These are phyloP conservation scores for Purpureocillium takamizusanense DNA, from an alignment of 2,329 filamentous ascomycete genomes.

Conservation along the genomic window DNA sequence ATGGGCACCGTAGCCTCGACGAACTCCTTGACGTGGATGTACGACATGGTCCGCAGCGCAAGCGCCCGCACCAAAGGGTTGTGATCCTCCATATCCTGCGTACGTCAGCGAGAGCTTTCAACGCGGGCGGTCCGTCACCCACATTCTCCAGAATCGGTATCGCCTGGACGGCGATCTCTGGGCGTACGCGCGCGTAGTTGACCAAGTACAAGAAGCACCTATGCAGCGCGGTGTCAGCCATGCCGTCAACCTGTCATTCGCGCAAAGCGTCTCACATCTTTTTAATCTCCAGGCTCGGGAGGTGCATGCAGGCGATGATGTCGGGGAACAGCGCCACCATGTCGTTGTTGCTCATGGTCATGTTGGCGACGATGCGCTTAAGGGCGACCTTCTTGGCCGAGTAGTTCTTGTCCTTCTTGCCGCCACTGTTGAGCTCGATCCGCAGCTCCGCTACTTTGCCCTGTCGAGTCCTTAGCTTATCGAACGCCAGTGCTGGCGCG, in stretches of 20 bases:
- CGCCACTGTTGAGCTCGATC: constrained; percentile 83
- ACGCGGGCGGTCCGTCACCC: constrained; percentile 15
- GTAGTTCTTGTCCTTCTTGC: constrained; percentile 98
- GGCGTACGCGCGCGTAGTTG: constrained; percentile 91
- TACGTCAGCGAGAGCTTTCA: constrained; percentile 8
- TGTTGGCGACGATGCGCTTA: constrained; percentile 99
- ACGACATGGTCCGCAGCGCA: constrained; percentile 90
- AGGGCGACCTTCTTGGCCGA: constrained; percentile 92
- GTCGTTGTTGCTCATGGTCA: constrained; percentile 99
- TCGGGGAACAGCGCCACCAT: constrained; percentile 97
- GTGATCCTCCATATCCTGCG: constrained; percentile 83
- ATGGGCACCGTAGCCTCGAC: constrained; percentile 83
- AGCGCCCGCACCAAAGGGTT: constrained; percentile 91
- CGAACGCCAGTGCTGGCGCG: constrained; percentile 33
- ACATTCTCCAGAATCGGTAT: constrained; percentile 79
- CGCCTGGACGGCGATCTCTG: constrained; percentile 88
- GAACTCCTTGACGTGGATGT: constrained; percentile 93
- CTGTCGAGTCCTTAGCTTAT: constrained; percentile 57
- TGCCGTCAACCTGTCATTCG: not conserved
- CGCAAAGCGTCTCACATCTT: constrained; percentile 66
- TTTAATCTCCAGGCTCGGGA: constrained; percentile 94
- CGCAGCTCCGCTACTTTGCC: constrained; percentile 98
- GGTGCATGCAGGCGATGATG: constrained; percentile 90
- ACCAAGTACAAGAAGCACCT: constrained; percentile 98
- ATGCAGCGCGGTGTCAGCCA: constrained; percentile 3